Base-by-base conservation (phyloP, 331 rosid species). In the Stylosanthes scabra region DNA sequence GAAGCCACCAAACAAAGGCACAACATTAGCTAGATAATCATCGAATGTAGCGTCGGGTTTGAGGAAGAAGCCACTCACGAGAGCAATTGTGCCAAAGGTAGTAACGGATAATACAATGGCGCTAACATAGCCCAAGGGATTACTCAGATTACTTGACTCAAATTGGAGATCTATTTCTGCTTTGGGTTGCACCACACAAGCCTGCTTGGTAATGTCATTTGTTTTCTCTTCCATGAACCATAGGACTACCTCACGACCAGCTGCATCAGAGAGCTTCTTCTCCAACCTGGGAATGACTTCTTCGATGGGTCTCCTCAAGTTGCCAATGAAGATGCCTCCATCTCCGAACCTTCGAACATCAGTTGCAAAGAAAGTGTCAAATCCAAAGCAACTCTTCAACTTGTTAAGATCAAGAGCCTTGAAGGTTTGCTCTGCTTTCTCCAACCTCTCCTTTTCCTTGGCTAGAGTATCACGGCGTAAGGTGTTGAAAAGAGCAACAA, bases 291-390 rank as follows among this genome's bases (percentile, higher is more conserved):
- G 98, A 82, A 89, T 81, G 44, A 83, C 98, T 50, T 91, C 97
- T 46, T 93, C 94, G 59, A 93, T 84, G 25, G 98, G 98, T 81
- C 37, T 89, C 87, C 98, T 91, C 82, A 91, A 78, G 74, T 93
- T 93, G 60, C 98, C 98, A 45, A 91, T 61, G 71, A 93, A 93
- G 71, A 93, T 93, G 62, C 98, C 97, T 29, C 98, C 98, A 78
- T 93, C 98, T 59, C 98, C 97, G 65, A 93, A 91, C 76, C 98
- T 89, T 64, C 98, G 88, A 70, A 91, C 96, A 84, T 93, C 98
- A 15, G 93, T 93, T 0, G 97, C 89, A 4, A 93, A 93, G 79
- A 93, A 91, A 2, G 97, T 83, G 63, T 93, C 93, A 71, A 93
- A 93, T 11, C 98, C 97, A 61, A 93, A 91, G 71, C 97, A 93